Conservation (phyloP, 2,329 filamentous ascomycete genomes). For the Colletotrichum nymphaeae region DNA sequence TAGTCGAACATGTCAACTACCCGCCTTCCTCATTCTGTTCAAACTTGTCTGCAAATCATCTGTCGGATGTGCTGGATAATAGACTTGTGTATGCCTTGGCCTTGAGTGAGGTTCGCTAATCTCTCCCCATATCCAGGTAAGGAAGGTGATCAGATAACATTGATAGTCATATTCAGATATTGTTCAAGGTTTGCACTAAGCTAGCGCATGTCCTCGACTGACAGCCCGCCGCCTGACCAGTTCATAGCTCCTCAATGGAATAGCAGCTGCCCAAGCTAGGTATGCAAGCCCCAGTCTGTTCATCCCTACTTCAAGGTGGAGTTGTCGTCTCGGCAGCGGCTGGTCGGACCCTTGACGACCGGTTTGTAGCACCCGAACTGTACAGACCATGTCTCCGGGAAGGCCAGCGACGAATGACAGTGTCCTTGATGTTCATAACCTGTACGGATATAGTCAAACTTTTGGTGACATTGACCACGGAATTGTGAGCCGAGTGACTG, state of each 20-base stretch:
- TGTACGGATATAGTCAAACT: neutral
- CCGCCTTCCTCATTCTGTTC: neutral
- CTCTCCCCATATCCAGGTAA: neutral
- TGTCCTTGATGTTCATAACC: neutral
- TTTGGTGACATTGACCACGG: too few relatives aligned
- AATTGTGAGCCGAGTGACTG: too few relatives aligned
- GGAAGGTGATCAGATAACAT: slow-evolving; percentile 22
- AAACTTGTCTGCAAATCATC: neutral
- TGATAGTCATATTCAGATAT: neutral
- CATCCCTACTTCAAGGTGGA: neutral
- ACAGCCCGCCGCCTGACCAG: neutral
- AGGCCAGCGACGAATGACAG: neutral
- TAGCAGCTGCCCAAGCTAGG: neutral
- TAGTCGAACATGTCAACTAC: neutral
- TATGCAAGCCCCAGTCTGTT: neutral
- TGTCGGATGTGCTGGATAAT: neutral
- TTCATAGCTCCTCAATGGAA: neutral
- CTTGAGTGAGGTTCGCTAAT: neutral
- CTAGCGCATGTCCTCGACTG: neutral
- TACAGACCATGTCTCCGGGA: neutral
- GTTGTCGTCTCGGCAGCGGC: slow-evolving; percentile 9
- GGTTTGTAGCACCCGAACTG: neutral
- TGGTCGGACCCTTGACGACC: neutral
- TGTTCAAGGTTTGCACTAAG: neutral
- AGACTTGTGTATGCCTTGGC: neutral